These are phyloP conservation scores for Fusarium sp. DNA, from an alignment of 2,329 filamentous ascomycete genomes.

Conservation along the genomic window DNA sequence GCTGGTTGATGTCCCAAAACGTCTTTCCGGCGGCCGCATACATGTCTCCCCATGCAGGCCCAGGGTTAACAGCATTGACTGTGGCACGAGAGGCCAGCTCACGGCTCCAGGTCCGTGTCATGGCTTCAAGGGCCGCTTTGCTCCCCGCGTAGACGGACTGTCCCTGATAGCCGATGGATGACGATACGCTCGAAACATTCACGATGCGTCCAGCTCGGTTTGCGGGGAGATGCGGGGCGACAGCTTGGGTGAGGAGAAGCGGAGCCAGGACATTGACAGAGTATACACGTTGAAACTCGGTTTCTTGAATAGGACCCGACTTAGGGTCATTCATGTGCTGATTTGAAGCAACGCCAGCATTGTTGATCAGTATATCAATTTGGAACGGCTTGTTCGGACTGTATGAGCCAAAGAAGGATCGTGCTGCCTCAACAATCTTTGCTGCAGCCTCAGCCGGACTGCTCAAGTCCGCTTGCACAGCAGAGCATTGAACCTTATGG, in stretches of 20 bases:
- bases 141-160: conserved; percentile 69
- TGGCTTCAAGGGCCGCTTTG: conserved; percentile 70
- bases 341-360: conserved; percentile 80
- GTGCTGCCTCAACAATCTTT: conserved; percentile 48
- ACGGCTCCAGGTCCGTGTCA: conserved; percentile 70
- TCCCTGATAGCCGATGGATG: conserved; percentile 64
- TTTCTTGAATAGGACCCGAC: conserved; percentile 63
- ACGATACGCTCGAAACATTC: conserved; percentile 67
- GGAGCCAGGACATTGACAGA: conserved; percentile 86
- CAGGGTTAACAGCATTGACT: conserved; percentile 69
- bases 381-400: conserved; percentile 40
- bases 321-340: conserved; percentile 68
- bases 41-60: conserved; percentile 66
- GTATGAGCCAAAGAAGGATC: conserved; percentile 43
- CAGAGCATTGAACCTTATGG: conserved; percentile 52
- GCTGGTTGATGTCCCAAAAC: conserved; percentile 55
- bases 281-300: conserved; percentile 79
- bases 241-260: conserved; percentile 80
- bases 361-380: conserved; percentile 89
- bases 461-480: conserved; percentile 48
- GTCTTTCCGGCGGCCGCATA: conserved; percentile 54
- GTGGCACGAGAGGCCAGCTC: conserved; percentile 66
- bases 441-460: conserved; percentile 40
- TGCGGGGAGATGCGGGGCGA: conserved; percentile 74
- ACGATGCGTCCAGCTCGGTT: conserved; percentile 72